Evolutionary conservation across 163 green algal species (phyloP), one percentile per base, ranked within the genome.

Genomic region (Scenedesmus sp.): DNA sequence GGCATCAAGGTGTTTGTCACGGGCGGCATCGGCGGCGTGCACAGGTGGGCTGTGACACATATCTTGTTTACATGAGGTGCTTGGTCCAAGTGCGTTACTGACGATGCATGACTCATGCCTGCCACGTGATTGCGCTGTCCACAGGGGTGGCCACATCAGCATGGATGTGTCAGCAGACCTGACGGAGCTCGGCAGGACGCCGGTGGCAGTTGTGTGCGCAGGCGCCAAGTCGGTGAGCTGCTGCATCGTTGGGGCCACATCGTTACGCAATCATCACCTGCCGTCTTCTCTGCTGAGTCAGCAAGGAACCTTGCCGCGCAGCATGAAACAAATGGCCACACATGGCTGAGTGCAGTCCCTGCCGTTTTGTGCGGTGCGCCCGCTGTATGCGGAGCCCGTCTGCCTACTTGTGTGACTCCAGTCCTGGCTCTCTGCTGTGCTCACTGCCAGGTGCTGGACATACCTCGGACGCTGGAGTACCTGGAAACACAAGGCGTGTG

Each of bases 131-230:
- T 44, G 44, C 33, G 0, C 83, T 42, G 46, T 2, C 51, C 43
- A 20, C 91, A 95, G 94, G 43, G 97, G 96, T 10, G 98, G 88
- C 4, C 95, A 99, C 86, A 61, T 43, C 24, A 98, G 91, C 42
- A 97, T 99, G 97, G 98, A 99, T 91, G 91, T 99, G 2, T 97
- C 93, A 37, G 96, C 97, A 22, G 98, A 99, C 91, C 94, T 99
- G 15, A 98, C 93, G 22, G 98, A 99, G 93, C 95, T 99, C 0
- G 96, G 95, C 4, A 94, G 96, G 46, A 99, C 97, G 3, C 97
- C 97, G 0, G 96, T 99, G 35, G 94, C 96, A 1, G 98, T 99
- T 10, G 94, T 99, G 2, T 99, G 98, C 90, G 98, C 98, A 12
- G 98, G 98, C 1, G 96, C 94, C 44, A 99, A 99, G 93, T 98